Conservation (phyloP, 106 monocot species). For the Dendrobium chrysotoxum region DNA sequence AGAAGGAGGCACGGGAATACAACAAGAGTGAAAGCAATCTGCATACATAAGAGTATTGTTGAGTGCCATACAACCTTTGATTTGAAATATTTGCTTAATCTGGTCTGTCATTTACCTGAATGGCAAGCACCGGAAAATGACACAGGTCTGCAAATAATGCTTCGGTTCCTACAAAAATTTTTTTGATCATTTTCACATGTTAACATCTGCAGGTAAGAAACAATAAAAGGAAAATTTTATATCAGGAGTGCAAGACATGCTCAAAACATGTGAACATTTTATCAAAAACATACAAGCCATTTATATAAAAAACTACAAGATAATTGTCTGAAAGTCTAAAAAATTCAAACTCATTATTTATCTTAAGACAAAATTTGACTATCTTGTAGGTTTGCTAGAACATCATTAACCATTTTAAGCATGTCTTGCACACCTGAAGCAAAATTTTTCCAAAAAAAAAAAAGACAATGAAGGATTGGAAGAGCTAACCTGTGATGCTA, state of each 20-base stretch:
- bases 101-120: constrained; percentile 24
- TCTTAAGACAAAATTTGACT: no score
- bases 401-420: no score
- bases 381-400: no score
- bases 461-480: not conserved
- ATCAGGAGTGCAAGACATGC: no score
- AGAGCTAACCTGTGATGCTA: constrained; percentile 60
- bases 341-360: no score
- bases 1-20: constrained; percentile 87
- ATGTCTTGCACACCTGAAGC: no score
- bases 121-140: constrained; percentile 44
- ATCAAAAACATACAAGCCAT: no score
- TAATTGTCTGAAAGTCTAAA: no score
- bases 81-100: not conserved
- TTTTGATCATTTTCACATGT: not conserved
- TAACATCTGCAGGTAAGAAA: not conserved
- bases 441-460: no score
- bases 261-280: no score
- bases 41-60: not conserved
- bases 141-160: constrained; percentile 47
- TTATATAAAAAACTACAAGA: no score
- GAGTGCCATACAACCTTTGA: not conserved
- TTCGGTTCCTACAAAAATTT: constrained; percentile 30
- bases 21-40: constrained; percentile 62
- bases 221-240: no score